phyloP scores from a whole-genome alignment of 805 yeast genomes.

The Hanseniaspora jakobsenii region DNA sequence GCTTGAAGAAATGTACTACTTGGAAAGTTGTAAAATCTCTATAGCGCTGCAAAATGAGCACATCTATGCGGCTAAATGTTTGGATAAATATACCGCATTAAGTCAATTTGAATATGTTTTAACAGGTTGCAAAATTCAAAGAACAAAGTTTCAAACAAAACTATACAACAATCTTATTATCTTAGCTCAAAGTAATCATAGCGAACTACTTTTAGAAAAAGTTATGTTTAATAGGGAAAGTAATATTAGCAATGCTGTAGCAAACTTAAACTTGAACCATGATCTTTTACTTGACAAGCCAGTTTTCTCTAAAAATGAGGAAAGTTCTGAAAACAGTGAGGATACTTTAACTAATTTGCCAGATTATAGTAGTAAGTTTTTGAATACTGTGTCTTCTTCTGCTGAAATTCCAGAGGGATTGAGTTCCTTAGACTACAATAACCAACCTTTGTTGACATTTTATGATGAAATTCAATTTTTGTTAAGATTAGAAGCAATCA shows the following conservation, averaged over 20 bases:
- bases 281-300: constrained; percentile 71
- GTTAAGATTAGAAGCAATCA: constrained; percentile 49
- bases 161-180: constrained; percentile 65
- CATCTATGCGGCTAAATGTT: constrained; percentile 38
- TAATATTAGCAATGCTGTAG: constrained; percentile 23
- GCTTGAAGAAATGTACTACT: constrained; percentile 35
- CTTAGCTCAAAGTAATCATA: constrained; percentile 44
- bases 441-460: constrained; percentile 61
- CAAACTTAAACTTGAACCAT: constrained; percentile 52
- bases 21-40: constrained; percentile 58
- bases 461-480: constrained; percentile 66
- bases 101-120: constrained; percentile 52
- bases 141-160: constrained; percentile 68
- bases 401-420: constrained; percentile 51
- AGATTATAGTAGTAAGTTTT: constrained; percentile 33
- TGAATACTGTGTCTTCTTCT: constrained; percentile 52
- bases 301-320: constrained; percentile 43
- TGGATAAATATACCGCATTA: constrained; percentile 44
- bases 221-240: neutral
- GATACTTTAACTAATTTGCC: constrained; percentile 32
- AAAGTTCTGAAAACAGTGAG: constrained; percentile 36
- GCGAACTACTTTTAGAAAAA: constrained; percentile 17
- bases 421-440: constrained; percentile 57
- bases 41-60: constrained; percentile 55
- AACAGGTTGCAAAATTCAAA: constrained; percentile 79